Evolutionary conservation across 495 filamentous ascomycete species (phyloP), one percentile per base, ranked within the genome.

Genomic region (Lepidopterella palustris): DNA sequence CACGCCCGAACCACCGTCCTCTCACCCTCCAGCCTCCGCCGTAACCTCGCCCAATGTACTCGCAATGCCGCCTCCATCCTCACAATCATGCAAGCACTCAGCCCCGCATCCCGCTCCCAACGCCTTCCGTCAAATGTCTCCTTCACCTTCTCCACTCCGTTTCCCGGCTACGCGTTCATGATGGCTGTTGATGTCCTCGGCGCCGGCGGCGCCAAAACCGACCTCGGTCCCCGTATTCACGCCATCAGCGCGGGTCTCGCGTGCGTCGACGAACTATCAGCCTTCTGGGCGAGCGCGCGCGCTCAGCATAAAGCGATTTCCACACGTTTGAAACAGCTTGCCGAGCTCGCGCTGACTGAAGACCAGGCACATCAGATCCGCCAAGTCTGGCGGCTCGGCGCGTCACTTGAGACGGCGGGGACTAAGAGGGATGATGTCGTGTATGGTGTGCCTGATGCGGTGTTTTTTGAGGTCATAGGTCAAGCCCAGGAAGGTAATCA

Each of bases 1-100:
- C 78, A 85, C 59, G 77, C 76, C 4, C 79, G 78, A 10, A 42
- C 58, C 57, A 27, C 42, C n/a, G 23, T 31, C 11, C 53, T 68
- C 2, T 29, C 66, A 10, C 50, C 60, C 4, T 60, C 67, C 26
- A 57, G 49, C 4, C 42, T 68, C 15, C 27, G 26, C 28, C 68
- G 71, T 50, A 73, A 72, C 55, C 67, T 72, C 53, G 51, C 63
- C 31, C 45, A 20, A n/a, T 57, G 71, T 2, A 63, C 63, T 56
- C 31, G 50, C n/a, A 58, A 64, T 51, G 71, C 67, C 3, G 49
- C 64, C 13, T 10, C 59, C 18, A 54, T 73, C 35, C 59, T 74
- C 18, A 26, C 11, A 8, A 54, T 71, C 42, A 65, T 67, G 54
- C 48, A 56, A 21, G 50, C 51, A 4, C 18, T 71, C 4, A 48